These are phyloP conservation scores for Pleurozium schreberi DNA, from an alignment of 225 moss, liverwort and hornwort genomes.

Conservation along the genomic window DNA sequence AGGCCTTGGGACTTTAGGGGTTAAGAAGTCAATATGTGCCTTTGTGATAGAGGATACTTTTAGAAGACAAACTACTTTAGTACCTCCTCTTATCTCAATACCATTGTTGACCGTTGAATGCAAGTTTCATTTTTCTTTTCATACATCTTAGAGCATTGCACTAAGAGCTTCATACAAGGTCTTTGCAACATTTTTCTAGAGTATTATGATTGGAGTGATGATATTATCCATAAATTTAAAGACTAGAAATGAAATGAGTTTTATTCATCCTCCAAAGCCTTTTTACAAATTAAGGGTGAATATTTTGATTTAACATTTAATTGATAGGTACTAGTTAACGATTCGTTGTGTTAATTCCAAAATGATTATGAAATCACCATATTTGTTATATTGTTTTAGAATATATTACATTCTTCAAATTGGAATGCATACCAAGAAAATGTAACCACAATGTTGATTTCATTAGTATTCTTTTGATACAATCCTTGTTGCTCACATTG, in stretches of 20 bases:
- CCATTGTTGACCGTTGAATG: background rate
- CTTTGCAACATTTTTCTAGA: no score
- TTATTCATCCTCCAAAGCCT: background rate
- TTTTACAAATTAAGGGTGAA: background rate
- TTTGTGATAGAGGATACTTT: background rate
- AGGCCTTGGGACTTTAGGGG: no score
- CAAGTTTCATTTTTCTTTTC: background rate
- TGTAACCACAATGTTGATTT: no score
- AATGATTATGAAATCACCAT: background rate
- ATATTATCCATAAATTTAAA: background rate
- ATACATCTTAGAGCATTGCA: background rate
- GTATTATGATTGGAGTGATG: background rate
- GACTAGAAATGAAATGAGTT: background rate
- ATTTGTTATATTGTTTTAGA: background rate
- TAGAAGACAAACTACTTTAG: background rate
- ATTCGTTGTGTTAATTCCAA: rapidly evolving
- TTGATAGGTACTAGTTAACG: background rate
- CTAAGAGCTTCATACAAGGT: background rate
- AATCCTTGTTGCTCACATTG: background rate
- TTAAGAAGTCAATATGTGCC: background rate
- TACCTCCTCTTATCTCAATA: background rate
- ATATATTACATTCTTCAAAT: background rate
- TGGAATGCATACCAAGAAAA: background rate
- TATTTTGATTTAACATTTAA: background rate
- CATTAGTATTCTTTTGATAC: background rate